Percentiles rank a stretch among this genome's conserved stretches.
These are phyloP conservation scores for Colletotrichum plurivorum DNA, from an alignment of 2,329 filamentous ascomycete species.

Conservation along the genomic window DNA sequence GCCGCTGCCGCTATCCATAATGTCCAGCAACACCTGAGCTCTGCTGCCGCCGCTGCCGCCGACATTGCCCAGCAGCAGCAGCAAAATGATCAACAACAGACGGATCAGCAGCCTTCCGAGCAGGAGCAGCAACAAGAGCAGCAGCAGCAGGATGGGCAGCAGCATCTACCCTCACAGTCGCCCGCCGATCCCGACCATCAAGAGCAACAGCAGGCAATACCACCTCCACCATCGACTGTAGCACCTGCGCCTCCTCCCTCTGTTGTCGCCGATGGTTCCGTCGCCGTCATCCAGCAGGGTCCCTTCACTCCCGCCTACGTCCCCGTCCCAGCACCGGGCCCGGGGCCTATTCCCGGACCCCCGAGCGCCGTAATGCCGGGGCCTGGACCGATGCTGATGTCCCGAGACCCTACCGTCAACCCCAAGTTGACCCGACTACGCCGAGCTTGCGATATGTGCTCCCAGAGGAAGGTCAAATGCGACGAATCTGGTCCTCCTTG, in stretches of 20 bases:
- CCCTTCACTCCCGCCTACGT: constrained; percentile 28
- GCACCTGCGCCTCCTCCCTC: not conserved
- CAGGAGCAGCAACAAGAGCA: constrained; percentile 17
- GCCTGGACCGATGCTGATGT: constrained; percentile 11
- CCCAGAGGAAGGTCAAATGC: constrained; percentile 74
- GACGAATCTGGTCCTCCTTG: constrained; percentile 71
- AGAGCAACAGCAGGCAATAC: constrained; percentile 34
- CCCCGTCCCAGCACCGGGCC: constrained; percentile 4
- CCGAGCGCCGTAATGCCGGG: too few relatives aligned
- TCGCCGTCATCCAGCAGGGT: constrained; percentile 11
- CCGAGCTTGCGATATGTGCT: constrained; percentile 74
- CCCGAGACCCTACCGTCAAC: constrained; percentile 58
- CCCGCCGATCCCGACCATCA: constrained; percentile 23
- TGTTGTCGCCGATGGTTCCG: constrained; percentile 8
- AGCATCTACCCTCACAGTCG: not conserved
- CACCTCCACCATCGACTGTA: not conserved
- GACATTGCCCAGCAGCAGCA: too few relatives aligned
- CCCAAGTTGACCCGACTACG: constrained; percentile 69
- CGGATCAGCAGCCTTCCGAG: constrained; percentile 1
- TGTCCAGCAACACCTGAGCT: constrained; percentile 51
- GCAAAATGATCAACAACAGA: constrained; percentile 9
- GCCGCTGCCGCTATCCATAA: constrained; percentile 55
- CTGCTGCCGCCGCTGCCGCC: constrained; percentile 42
- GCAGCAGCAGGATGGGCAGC: constrained; percentile 16
- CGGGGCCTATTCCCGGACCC: constrained; percentile 8